Percentiles rank a stretch among this genome's conserved stretches.
Conservation (phyloP, 2,329 filamentous ascomycete species). For the Talaromyces sp. region DNA sequence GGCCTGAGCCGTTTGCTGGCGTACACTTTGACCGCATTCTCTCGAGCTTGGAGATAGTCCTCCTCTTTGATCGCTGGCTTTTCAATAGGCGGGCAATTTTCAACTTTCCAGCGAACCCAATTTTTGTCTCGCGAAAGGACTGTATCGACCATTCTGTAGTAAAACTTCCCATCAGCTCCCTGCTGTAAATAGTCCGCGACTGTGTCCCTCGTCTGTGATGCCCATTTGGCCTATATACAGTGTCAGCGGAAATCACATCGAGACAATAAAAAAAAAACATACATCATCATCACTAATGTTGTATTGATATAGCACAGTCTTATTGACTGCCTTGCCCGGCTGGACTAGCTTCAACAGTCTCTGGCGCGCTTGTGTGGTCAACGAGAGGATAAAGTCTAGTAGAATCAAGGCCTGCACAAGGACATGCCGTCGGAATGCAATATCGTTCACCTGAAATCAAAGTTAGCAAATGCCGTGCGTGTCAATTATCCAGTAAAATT, state of each 20-base stretch:
- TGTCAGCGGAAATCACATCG: constrained; percentile 15
- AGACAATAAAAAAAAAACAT: constrained; percentile 23
- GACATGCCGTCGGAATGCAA: constrained; percentile 90
- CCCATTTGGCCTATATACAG: constrained; percentile 71
- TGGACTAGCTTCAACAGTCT: constrained; percentile 52
- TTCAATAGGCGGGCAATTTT: constrained; percentile 85
- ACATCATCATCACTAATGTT: constrained; percentile 78
- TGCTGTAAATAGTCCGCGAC: constrained; percentile 81
- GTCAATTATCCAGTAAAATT: constrained; percentile 17
- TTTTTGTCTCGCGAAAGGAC: constrained; percentile 95
- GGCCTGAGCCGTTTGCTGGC: constrained; percentile 67
- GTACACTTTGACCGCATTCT: constrained; percentile 61
- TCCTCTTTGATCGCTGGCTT: constrained; percentile 64
- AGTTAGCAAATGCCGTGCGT: neutral
- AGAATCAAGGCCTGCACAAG: constrained; percentile 93
- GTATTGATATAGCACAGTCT: constrained; percentile 82
- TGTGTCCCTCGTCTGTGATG: constrained; percentile 65
- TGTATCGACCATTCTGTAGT: constrained; percentile 94
- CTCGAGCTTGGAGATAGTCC: constrained; percentile 66
- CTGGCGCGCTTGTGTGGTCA: constrained; percentile 76
- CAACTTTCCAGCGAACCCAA: constrained; percentile 98
- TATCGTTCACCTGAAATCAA: constrained; percentile 70
- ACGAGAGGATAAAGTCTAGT: constrained; percentile 89
- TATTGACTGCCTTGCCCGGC: constrained; percentile 63
- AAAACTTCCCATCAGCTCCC: constrained; percentile 81